A percentile compares a stretch with the other conserved stretches of the same genome.
phyloP scores from a whole-genome alignment of 805 yeast genomes.

The Wickerhamiella lipophila region DNA sequence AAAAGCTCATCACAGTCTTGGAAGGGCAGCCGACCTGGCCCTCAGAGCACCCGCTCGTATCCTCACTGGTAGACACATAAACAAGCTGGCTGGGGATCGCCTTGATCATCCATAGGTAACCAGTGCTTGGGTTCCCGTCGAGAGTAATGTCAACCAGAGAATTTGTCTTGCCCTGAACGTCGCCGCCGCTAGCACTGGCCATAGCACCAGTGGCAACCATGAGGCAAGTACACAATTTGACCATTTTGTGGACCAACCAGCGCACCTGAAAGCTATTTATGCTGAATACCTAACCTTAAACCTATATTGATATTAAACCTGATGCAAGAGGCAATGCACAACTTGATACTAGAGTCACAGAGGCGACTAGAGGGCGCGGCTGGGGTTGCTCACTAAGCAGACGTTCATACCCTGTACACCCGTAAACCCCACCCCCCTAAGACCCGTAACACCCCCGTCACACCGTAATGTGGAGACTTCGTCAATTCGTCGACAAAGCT shows the following conservation, averaged over 20 bases:
- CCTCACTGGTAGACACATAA: neutral
- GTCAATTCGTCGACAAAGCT: constrained; percentile 42
- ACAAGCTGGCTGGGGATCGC: neutral
- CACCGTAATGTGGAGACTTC: constrained; percentile 18
- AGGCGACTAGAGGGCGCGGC: too few relatives aligned
- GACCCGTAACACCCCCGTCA: neutral
- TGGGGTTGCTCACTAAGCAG: too few relatives aligned
- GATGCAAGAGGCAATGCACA: too few relatives aligned
- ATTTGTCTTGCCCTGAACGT: neutral
- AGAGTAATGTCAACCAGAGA: neutral
- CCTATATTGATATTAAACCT: too few relatives aligned
- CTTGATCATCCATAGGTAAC: neutral
- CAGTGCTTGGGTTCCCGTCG: neutral
- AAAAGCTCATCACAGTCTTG: neutral
- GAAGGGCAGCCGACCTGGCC: neutral
- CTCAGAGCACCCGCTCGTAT: neutral
- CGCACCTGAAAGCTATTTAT: too few relatives aligned
- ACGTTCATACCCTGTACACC: too few relatives aligned
- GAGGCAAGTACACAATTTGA: neutral
- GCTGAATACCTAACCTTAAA: too few relatives aligned
- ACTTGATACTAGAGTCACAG: too few relatives aligned
- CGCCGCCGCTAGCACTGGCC: neutral
- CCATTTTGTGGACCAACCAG: neutral
- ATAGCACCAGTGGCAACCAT: neutral
- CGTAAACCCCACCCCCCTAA: too few relatives aligned